Evolutionary conservation across 2,329 filamentous ascomycete species (phyloP), one percentile per base, ranked within the genome.

Genomic region (Trichoderma sp.): DNA sequence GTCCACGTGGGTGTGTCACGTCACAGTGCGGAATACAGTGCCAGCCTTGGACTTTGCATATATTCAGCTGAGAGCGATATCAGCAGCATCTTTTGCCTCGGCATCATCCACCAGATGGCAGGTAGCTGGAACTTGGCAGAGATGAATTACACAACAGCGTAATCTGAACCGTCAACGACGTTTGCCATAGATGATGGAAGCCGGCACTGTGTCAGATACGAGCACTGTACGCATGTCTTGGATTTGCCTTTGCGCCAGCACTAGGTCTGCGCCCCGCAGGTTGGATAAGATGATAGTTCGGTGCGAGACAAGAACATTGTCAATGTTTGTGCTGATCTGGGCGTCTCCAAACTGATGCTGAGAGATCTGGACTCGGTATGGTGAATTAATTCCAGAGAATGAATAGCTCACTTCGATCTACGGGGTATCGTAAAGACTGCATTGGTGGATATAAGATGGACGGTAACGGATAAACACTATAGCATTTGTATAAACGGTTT

Each of bases 1-100:
- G 37, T 21, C 54, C 64, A 66, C 64, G 64, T 66, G 64, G 64
- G 64, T 21, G 14, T 66, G 64, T 66, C 64, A 66, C 39, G 54
- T 58, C 64, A 66, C 64, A 32, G 64, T 66, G 30, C 54, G 39
- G 14, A 2, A 11, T 7, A 66, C 64, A 51, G 64, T 66, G 28
- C 59, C 64, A 46, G 63, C 14, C 21, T 13, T 18, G 3, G 16
- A n/a, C 18, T 43, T 2, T 8, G 6, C 39, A 18, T 43, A 6
- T 8, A 43, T 43, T 3, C 4, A 39, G 13, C 28, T 54, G 24
- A 26, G 39, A 14, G 16, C 8, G 7, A 43, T 51, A 51, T 63
- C 43, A 24, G 43, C 59, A 16, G 54, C 28, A 18, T 10, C 5
- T 13, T 39, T 60, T 30, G 26, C 58, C 43, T 11, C 58, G 16